Conservation (phyloP, 306 rosid species). For the Elaeagnus macrophylla region DNA sequence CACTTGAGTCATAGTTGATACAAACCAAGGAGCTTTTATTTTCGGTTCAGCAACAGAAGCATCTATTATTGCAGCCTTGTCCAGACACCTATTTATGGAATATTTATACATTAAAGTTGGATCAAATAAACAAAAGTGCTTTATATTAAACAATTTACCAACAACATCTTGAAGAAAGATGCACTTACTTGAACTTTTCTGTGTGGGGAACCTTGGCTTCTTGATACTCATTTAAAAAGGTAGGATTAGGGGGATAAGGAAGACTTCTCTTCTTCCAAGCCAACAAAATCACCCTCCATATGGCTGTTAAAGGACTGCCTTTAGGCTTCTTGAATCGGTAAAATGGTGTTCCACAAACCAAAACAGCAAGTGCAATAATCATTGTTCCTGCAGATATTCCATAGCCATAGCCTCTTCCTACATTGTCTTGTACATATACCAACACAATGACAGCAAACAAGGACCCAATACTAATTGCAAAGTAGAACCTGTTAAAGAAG, state of each 20-base stretch:
- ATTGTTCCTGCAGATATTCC: conserved; percentile 82
- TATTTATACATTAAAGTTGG: conserved; percentile 9
- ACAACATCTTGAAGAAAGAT: background rate
- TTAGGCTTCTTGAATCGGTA: conserved; percentile 64
- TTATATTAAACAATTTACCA: background rate
- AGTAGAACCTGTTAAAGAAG: conserved; percentile 93
- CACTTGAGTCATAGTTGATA: conserved; percentile 66
- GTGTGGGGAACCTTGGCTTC: conserved; percentile 59
- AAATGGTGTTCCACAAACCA: conserved; percentile 54
- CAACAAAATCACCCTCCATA: conserved; percentile 73
- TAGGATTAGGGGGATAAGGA: conserved; percentile 48
- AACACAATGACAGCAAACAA: conserved; percentile 65
- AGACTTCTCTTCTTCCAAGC: conserved; percentile 73
- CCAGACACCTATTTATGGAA: conserved; percentile 47
- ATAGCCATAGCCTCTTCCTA: conserved; percentile 83
- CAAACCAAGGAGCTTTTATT: conserved; percentile 48
- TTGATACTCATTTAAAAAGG: conserved; percentile 52
- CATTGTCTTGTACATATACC: conserved; percentile 75
- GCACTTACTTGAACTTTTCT: conserved; percentile 47
- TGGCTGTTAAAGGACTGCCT: conserved; percentile 77
- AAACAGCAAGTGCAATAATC: conserved; percentile 41
- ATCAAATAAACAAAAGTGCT: conserved; percentile 10
- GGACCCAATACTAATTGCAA: conserved; percentile 73
- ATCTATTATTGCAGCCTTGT: conserved; percentile 84
- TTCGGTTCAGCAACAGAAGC: conserved; percentile 28